phyloP scores from a whole-genome alignment of 495 filamentous ascomycete species.

The Barbatosphaeria neglecta region DNA sequence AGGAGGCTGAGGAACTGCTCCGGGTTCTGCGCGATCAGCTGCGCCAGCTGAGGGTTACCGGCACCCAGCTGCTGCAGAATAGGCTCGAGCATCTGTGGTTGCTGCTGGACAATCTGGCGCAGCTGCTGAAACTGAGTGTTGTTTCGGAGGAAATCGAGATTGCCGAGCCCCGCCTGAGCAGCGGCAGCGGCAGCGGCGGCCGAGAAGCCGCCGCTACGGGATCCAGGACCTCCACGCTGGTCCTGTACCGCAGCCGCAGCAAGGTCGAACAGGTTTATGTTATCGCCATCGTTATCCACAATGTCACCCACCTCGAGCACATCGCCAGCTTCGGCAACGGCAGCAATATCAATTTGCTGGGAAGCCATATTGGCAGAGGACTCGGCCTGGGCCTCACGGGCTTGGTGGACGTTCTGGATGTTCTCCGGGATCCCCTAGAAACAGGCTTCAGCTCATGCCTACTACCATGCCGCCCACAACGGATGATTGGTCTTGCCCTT shows the following conservation, averaged over 20 bases:
- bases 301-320: constrained; percentile 40
- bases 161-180: constrained; percentile 50
- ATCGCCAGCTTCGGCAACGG: constrained; percentile 23
- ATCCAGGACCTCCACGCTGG: constrained; percentile 45
- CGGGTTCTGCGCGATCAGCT: constrained; percentile 77
- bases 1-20: constrained; percentile 86
- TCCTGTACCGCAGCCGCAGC: constrained; percentile 48
- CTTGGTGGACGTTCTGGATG: constrained; percentile 56
- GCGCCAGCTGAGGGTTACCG: constrained; percentile 87
- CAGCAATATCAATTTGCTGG: too few species aligned
- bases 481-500: constrained; percentile 19
- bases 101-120: constrained; percentile 90
- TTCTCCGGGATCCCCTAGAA: constrained; percentile 79
- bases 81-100: constrained; percentile 95
- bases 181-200: constrained; percentile 32
- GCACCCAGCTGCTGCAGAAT: constrained; percentile 94
- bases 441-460: constrained; percentile 7
- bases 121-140: constrained; percentile 97
- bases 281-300: constrained; percentile 58
- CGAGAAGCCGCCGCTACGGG: constrained; percentile 20
- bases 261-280: constrained; percentile 88
- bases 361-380: too few species aligned
- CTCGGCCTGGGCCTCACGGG: constrained; percentile 19
- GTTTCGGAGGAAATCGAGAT: constrained; percentile 88
- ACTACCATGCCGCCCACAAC: too few species aligned